Evolutionary conservation across 495 filamentous ascomycete genomes (phyloP), one percentile per base, ranked within the genome.

Genomic region (Penicillium desertorum): DNA sequence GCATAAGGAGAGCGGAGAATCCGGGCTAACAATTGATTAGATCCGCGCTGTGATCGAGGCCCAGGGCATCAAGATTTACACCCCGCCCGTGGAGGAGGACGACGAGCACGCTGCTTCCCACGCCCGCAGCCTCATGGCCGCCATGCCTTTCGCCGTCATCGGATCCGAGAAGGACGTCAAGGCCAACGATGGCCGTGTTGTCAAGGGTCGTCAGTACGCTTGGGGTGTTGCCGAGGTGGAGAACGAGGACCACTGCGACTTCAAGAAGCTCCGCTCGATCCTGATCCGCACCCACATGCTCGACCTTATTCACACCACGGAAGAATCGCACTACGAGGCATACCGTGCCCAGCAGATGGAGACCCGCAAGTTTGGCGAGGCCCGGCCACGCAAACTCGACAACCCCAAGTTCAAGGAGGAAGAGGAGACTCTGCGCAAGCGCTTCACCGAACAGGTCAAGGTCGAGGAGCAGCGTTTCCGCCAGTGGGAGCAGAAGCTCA

Each of bases 361-460:
- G 86, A 98, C 94, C 51, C 86, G 94, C 75, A 98, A 98, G 78
- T 98, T 98, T 63, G 94, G 94, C 73, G 94, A 98, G 81, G 93
- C 93, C 43, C 85, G 94, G 51, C 94, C 94, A 61, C 82, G 92
- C 75, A 98, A 98, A 82, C 83, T 98, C 59, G 94, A 98, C 81
- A 98, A 98, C 81, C 94, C 94, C 75, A 98, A 98, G 83, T 98
- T 98, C 86, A 98, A 98, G 83, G 94, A 98, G 73, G 94, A 98
- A 75, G 94, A 98, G 68, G 94, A 98, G 82, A 90, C 87, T 61
- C 82, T 98, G 62, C 86, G 94, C 73, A 98, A 98, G 88, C 85
- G 94, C 60, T 98, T 98, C 80, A 98, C 94, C 61, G 94, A 98
- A 80, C 95, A 98, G 75, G 94, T 98, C 79, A 98, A 98, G 87